Conservation (phyloP, 768 basidiomycete species). For the Cystobasidium ongulense region DNA sequence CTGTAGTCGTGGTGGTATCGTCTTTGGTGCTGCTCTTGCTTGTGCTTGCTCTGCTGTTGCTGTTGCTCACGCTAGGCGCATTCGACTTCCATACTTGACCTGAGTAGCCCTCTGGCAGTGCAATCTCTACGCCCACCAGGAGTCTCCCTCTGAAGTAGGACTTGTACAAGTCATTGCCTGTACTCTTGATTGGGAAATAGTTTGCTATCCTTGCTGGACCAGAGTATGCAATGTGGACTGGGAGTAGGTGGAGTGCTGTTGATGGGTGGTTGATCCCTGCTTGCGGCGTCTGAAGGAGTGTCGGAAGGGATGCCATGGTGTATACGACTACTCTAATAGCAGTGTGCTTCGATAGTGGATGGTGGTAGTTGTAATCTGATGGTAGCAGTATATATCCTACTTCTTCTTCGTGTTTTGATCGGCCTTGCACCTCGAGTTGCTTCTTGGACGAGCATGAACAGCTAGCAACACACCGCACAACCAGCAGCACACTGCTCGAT, state of each 20-base stretch:
- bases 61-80: conserved; percentile 3
- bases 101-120: neutral
- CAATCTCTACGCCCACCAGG: conserved; percentile 4
- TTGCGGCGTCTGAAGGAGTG: neutral
- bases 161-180: neutral
- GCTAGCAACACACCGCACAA: neutral
- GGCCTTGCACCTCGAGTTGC: too few relatives aligned
- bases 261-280: neutral
- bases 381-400: too few relatives aligned
- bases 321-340: neutral
- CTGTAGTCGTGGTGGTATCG: neutral
- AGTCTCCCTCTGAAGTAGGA: conserved; percentile 25
- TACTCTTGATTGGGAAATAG: neutral
- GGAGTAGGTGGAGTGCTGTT: conserved; percentile 19
- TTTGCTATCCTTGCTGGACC: conserved; percentile 3
- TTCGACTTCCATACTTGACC: conserved; percentile 30
- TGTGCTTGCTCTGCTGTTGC: conserved; percentile 9
- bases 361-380: too few relatives aligned
- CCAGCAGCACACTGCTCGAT: neutral
- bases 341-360: neutral
- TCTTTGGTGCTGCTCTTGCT: neutral
- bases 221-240: conserved; percentile 24
- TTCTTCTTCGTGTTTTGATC: too few relatives aligned
- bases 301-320: neutral
- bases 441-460: too few relatives aligned